A percentile compares a stretch with the other conserved stretches of the same genome.
phyloP scores from a whole-genome alignment of 1,284 basidiomycete genomes.

The Volvariella surrecta region DNA sequence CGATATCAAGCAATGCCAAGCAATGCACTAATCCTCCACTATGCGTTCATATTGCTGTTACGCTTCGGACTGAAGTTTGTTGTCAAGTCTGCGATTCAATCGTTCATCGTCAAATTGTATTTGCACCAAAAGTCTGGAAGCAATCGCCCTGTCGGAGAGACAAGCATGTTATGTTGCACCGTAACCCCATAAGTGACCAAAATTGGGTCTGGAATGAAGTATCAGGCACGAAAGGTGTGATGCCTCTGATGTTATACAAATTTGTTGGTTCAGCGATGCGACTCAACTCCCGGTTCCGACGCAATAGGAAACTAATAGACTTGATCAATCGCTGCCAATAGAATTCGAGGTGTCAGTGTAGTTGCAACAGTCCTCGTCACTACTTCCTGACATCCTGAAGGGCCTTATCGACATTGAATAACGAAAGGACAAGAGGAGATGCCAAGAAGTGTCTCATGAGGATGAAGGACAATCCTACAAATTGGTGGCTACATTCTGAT shows the following conservation, averaged over 20 bases:
- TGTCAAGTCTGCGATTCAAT: conserved; percentile 58
- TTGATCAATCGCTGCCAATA: conserved; percentile 88
- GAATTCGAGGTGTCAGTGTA: conserved; percentile 88
- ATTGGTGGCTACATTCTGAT: conserved; percentile 97
- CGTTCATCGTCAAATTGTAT: conserved; percentile 68
- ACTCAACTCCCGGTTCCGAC: conserved; percentile 54
- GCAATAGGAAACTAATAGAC: conserved; percentile 73
- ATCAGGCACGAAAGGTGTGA: conserved; percentile 74
- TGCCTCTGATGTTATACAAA: conserved; percentile 61
- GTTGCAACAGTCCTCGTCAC: conserved; percentile 64
- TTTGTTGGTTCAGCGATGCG: conserved; percentile 57
- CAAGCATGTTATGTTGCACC: conserved; percentile 98
- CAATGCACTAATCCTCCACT: conserved; percentile 83
- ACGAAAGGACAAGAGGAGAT: conserved; percentile 74
- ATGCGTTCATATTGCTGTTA: conserved; percentile 86
- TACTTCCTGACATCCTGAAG: conserved; percentile 38
- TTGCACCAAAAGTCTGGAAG: conserved; percentile 81
- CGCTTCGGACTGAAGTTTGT: conserved; percentile 73
- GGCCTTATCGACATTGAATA: conserved; percentile 54
- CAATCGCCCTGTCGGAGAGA: conserved; percentile 92
- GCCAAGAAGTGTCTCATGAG: conserved; percentile 97
- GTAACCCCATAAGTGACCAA: conserved; percentile 91
- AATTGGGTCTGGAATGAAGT: conserved; percentile 95
- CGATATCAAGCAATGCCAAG: conserved; percentile 57
- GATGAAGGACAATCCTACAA: conserved; percentile 96